phyloP scores from a whole-genome alignment of 2,329 filamentous ascomycete genomes.

The Moelleriella libera region DNA sequence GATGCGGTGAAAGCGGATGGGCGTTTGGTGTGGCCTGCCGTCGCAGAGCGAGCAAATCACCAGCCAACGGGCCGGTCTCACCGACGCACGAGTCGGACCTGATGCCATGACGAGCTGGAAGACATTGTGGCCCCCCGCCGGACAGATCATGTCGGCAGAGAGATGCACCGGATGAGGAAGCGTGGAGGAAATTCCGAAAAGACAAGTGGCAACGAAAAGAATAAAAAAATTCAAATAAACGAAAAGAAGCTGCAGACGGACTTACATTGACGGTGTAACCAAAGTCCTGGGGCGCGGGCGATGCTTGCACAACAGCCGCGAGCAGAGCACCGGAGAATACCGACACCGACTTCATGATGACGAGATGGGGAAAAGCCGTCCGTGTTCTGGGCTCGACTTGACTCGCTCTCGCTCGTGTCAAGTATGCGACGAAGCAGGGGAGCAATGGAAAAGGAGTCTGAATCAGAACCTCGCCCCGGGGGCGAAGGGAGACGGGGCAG shows the following conservation, averaged over 20 bases:
- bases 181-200: background rate
- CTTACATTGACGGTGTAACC: background rate
- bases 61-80: no score
- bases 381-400: no score
- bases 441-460: background rate
- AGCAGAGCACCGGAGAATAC: background rate
- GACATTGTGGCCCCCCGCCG: no score
- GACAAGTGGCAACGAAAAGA: background rate
- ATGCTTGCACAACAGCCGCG: background rate
- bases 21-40: background rate
- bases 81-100: no score
- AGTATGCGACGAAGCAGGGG: background rate
- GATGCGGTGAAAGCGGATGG: background rate
- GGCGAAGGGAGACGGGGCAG: background rate
- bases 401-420: background rate
- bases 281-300: no score
- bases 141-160: no score
- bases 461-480: background rate
- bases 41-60: no score
- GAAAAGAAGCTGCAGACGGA: background rate
- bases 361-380: no score
- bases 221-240: background rate
- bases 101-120: no score
- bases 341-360: background rate
- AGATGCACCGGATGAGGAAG: no score